These are phyloP conservation scores for Cryptococcus maquisensis DNA, from an alignment of 1,284 basidiomycete genomes.

Conservation along the genomic window DNA sequence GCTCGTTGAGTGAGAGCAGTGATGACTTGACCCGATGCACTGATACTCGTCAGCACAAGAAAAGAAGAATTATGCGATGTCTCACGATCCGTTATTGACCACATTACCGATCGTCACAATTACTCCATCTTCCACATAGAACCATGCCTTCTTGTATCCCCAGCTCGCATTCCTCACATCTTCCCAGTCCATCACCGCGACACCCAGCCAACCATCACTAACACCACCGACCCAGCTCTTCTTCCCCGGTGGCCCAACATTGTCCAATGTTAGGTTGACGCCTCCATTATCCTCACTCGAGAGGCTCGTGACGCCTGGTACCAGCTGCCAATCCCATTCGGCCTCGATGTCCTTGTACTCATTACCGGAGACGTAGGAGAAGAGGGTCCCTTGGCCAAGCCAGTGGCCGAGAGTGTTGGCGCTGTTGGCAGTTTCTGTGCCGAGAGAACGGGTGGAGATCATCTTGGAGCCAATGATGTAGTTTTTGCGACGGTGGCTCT, in stretches of 20 bases:
- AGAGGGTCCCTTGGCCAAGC: slow-evolving; percentile 60
- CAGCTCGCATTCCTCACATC: slow-evolving; percentile 57
- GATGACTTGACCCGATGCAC: neutral
- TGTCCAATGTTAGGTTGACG: slow-evolving; percentile 49
- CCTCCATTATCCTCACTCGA: slow-evolving; percentile 49
- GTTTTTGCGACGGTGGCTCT: slow-evolving; percentile 55
- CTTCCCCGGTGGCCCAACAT: slow-evolving; percentile 51
- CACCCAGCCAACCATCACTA: slow-evolving; percentile 56
- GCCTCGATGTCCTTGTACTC: slow-evolving; percentile 67
- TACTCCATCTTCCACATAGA: slow-evolving; percentile 62
- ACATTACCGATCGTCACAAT: slow-evolving; percentile 55
- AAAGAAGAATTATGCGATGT: too few species aligned
- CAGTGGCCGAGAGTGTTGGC: slow-evolving; percentile 63
- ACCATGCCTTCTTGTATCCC: slow-evolving; percentile 65
- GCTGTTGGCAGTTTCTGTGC: slow-evolving; percentile 61
- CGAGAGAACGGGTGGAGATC: slow-evolving; percentile 60
- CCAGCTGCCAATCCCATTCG: slow-evolving; percentile 64
- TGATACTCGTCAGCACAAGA: neutral
- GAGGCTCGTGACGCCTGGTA: slow-evolving; percentile 66
- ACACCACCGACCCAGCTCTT: slow-evolving; percentile 62
- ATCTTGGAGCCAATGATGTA: slow-evolving; percentile 63
- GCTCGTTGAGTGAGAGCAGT: neutral
- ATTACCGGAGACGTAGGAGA: slow-evolving; percentile 60
- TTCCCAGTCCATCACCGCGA: slow-evolving; percentile 54
- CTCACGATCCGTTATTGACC: slow-evolving; percentile 40